Evolutionary conservation across 139 green algal genomes (phyloP), one percentile per base, ranked within the genome.

Genomic region (Trebouxia sp.): DNA sequence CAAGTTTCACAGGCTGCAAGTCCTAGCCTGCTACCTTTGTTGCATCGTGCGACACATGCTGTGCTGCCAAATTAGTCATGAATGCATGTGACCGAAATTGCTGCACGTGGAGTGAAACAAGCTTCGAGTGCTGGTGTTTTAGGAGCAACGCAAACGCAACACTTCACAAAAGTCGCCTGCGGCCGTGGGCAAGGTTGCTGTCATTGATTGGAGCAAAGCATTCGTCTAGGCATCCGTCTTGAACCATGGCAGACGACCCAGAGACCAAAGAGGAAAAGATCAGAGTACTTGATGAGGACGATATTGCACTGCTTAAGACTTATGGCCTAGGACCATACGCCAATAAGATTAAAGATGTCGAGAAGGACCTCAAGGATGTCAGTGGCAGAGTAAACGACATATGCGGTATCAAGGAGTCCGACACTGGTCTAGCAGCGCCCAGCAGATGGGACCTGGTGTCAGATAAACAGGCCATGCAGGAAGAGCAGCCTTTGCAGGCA

Each of bases 391-490:
- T 79, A 5, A 79, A 79, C 65, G 72, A 79, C 95, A 82, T 97
- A 1, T 95, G 90, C 48, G 95, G 95, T 35, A 92, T 98, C 75
- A 98, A 98, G 87, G 95, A 98, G 86, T 94, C 87, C 14, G 97
- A 99, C 85, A 97, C 94, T 0, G 94, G 94, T 8, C 87, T 99
- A 37, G 92, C 95, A n/a, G 92, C 94, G 28, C 97, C 97, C n/a
- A 95, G 88, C 37, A 90, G 97, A 51, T 99, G 97, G 97, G 97
- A 99, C 88, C 85, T 99, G n/a, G 95, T 98, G 26, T 95, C 93
- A 4, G 97, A 99, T 90, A 99, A 99, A 88, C 97, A 99, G 87
- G 94, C 96, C 87, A 96, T 98, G 94, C 94, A 98, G 82, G 95
- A 98, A 83, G 94, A 98, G 87, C 94, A 98, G 76, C 95, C 95